Evolutionary conservation across 305 asterid species (phyloP), one percentile per base, ranked within the genome.

Genomic region (Stenogyne calaminthoides): DNA sequence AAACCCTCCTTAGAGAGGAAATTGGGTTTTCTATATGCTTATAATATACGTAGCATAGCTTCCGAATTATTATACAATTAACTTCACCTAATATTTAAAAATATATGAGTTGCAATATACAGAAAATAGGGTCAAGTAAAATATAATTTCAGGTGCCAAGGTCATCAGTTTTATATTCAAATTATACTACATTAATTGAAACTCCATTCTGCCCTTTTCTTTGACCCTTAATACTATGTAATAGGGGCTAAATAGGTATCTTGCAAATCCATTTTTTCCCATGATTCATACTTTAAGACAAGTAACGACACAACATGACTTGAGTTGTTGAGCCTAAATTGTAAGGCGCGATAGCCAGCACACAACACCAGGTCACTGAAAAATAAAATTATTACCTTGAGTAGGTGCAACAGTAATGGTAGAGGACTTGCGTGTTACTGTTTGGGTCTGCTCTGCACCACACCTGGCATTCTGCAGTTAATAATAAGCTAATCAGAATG

Each of bases 361-460:
- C 34, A 29, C 5, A 2, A 29, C 34, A 29, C 34, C 34, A 29
- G 65, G 77, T 64, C 19, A 8, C 36, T 52, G 34, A 32, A 67
- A 51, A 71, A 74, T 10, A 55, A 46, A 72, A 47, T 34, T 15
- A 36, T 54, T 74, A 87, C 97, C 95, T 84, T 86, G 93, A 67
- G 77, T 75, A 66, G 95, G 97, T 7, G 95, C 95, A 76, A 91
- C 90, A 32, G 97, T 88, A 77, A 91, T 86, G 47, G 97, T 90
- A 27, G 97, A 90, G 19, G 95, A 85, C 77, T 88, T 79, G 55
- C 95, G 88, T 3, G 91, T 87, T 58, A 90, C 88, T 56, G 95
- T 90, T 75, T 90, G 93, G 60, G 60, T 55, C 71, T 90, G 95
- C 74, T 83, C 95, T 40, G 86, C 89, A 44, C 88, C 84, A 73